Evolutionary conservation across 768 basidiomycete genomes (phyloP), one percentile per base, ranked within the genome.

Genomic region (Lactifluus piperatus): DNA sequence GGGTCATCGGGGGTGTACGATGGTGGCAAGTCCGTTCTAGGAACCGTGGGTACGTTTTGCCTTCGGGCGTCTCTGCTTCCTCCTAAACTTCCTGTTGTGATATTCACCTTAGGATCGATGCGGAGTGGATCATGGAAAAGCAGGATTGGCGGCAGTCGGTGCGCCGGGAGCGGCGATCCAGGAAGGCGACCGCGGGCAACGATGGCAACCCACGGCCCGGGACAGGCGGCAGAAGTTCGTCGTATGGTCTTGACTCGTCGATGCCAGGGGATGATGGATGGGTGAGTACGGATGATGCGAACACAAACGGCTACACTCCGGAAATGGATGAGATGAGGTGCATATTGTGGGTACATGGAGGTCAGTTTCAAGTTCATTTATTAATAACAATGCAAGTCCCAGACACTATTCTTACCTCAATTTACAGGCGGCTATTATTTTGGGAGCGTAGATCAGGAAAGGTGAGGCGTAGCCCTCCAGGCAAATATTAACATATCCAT

Each of bases 1-100:
- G 78, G 43, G 69, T 91, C 30, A 83, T 93, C 4, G 95, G 95
- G 9, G 95, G 95, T 2, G 81, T 83, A 4, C 93, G 93, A 68
- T 98, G 95, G 94, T 97, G 95, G 95, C 94, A 97, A 72, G 91
- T 94, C 29, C 84, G 94, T 32, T 26, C 36, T 43, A 85, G 87
- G 13, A 69, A 91, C 46, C 73, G 80, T 52, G 94, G 92, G 93
- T 83, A 74, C 70, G 73, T 74, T 65, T 20, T 69, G 24, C 48
- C 57, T 7, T 58, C 62, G n/a, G 18, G 0, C 18, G 32, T 7
- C 9, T 16, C 9, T 22, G 46, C 16, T 22, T 5, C 30, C 1
- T 22, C 48, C 9, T 16, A 9, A 24, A 47, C 16, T 22, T 5
- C 30, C 1, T 22, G 47, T 18, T 8, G 34, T 27, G 18, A 13